These are phyloP conservation scores for Flaveria linearis DNA, from an alignment of 129 eudicot genomes.

Conservation along the genomic window DNA sequence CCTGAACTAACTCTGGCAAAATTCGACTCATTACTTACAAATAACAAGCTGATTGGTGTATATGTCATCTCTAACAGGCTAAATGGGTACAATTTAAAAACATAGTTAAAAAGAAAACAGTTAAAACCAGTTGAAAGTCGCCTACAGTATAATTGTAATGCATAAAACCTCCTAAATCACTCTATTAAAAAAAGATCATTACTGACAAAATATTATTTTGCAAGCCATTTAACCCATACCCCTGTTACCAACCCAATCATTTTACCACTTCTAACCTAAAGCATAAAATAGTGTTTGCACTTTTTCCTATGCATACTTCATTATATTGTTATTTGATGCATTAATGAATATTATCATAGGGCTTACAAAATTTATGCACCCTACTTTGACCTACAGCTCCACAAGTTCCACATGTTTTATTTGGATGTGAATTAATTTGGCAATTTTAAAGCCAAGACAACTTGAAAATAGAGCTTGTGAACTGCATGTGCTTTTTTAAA, in stretches of 20 bases:
- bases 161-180: background rate
- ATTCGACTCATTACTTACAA: background rate
- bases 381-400: background rate
- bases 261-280: conserved; percentile 5
- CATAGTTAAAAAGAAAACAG: background rate
- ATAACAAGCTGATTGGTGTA: background rate
- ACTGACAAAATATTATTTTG: background rate
- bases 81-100: background rate
- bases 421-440: background rate
- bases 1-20: background rate
- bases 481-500: background rate
- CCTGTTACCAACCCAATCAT: background rate
- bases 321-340: background rate
- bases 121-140: background rate
- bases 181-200: background rate
- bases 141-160: background rate
- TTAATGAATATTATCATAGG: background rate
- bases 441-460: conserved; percentile 8
- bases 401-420: background rate
- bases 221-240: background rate
- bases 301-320: background rate
- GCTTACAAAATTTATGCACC: background rate
- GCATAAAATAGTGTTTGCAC: background rate
- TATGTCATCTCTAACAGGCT: background rate
- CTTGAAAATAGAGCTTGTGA: background rate